phyloP scores from a whole-genome alignment of 1,284 basidiomycete species.

The Marasmius sp. region DNA sequence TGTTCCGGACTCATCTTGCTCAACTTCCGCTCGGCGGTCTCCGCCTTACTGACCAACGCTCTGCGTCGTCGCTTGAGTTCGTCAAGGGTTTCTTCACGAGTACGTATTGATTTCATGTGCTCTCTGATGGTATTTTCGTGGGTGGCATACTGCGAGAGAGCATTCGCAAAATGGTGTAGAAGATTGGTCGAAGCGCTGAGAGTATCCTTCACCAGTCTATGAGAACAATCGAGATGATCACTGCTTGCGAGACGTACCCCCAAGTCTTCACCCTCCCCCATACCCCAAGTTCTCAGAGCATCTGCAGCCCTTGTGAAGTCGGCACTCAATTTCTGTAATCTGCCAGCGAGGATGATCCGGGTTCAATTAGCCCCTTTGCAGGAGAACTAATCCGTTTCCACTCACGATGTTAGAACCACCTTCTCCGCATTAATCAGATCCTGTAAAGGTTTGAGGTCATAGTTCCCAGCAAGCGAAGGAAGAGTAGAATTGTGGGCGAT shows the following conservation, averaged over 20 bases:
- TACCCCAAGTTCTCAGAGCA: conserved; percentile 76
- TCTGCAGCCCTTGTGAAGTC: conserved; percentile 77
- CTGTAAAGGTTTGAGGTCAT: conserved; percentile 80
- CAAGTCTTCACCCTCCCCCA: conserved; percentile 87
- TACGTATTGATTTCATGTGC: conserved; percentile 76
- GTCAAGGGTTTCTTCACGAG: conserved; percentile 83
- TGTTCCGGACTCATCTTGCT: conserved; percentile 90
- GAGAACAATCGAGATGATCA: conserved; percentile 2
- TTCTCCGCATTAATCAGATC: conserved; percentile 92
- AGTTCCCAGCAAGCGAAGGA: conserved; percentile 76
- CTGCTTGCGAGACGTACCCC: conserved; percentile 47
- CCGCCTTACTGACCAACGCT: conserved; percentile 70
- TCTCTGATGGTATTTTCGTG: conserved; percentile 78
- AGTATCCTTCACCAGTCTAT: conserved; percentile 57
- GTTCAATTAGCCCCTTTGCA: not conserved
- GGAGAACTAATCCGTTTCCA: conserved; percentile 14
- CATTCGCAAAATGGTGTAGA: conserved; percentile 68
- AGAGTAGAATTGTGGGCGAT: conserved; percentile 85
- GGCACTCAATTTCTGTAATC: conserved; percentile 61
- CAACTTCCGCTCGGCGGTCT: conserved; percentile 88
- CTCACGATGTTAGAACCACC: conserved; percentile 72
- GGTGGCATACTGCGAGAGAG: conserved; percentile 70
- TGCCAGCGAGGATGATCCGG: not conserved
- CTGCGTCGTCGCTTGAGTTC: conserved; percentile 74
- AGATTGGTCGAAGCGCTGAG: conserved; percentile 73